These are phyloP conservation scores for Cryptosporidium canis DNA, from an alignment of 169 alveolate genomes.

Conservation along the genomic window DNA sequence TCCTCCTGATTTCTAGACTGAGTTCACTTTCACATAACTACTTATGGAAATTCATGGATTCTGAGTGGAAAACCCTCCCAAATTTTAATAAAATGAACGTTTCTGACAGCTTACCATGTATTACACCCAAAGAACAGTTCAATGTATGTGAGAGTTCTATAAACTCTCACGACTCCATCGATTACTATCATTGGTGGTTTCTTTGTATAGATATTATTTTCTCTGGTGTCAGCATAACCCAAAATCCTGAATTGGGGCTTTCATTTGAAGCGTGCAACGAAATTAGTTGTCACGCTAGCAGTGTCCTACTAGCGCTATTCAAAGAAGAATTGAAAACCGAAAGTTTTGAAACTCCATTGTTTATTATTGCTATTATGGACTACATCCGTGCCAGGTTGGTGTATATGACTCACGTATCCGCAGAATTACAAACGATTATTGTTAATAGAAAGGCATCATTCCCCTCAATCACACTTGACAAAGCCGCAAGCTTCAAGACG, in stretches of 20 bases:
- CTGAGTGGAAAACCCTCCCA: conserved; percentile 22
- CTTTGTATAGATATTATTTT: conserved; percentile 44
- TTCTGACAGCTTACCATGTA: neutral
- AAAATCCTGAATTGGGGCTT: neutral
- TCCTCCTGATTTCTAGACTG: conserved; percentile 7
- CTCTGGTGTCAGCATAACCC: conserved; percentile 38
- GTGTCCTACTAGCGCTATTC: conserved; percentile 14
- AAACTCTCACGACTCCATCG: neutral
- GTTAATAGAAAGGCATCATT: conserved; percentile 56
- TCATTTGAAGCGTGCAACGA: neutral
- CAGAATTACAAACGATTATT: conserved; percentile 38
- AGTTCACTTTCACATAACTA: neutral
- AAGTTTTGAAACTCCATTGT: neutral
- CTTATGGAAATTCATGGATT: conserved; percentile 26
- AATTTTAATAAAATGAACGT: conserved; percentile 31
- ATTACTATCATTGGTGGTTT: conserved; percentile 72
- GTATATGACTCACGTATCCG: conserved; percentile 54
- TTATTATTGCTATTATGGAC: conserved; percentile 48
- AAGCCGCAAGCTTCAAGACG: conserved; percentile 35
- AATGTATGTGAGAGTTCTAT: neutral
- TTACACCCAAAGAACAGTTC: neutral
- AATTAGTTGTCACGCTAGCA: neutral
- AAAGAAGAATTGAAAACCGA: conserved; percentile 2
- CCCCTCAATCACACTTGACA: conserved; percentile 29
- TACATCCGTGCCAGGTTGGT: conserved; percentile 54